phyloP scores from a whole-genome alignment of 208 protist genomes.

The Leishmania aethiopica region DNA sequence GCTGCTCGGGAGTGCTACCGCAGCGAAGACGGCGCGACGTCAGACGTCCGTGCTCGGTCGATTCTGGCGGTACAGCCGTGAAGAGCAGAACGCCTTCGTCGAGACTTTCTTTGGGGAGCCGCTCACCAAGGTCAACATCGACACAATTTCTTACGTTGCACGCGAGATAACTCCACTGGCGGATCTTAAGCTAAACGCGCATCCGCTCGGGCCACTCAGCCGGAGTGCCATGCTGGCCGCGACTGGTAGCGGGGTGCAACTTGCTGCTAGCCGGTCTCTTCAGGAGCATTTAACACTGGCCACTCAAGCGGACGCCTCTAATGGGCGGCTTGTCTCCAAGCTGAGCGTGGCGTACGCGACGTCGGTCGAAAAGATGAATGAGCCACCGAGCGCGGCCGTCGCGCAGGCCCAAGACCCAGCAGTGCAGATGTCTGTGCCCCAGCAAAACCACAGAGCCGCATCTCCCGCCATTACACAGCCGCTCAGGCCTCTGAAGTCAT shows the following conservation, averaged over 20 bases:
- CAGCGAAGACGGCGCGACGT: neutral
- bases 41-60: slow-evolving; percentile 12
- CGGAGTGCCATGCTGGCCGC: neutral
- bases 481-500: neutral
- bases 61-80: slow-evolving; percentile 5
- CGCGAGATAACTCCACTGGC: too few species aligned
- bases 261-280: neutral
- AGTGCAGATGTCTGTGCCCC: neutral
- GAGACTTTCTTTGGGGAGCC: slow-evolving; percentile 4
- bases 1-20: neutral
- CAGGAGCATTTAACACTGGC: neutral
- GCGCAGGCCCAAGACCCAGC: neutral
- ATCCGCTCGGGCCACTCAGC: neutral
- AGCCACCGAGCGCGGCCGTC: neutral
- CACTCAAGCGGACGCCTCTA: neutral
- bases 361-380: neutral
- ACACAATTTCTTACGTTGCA: neutral
- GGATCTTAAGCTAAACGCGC: neutral
- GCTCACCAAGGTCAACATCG: slow-evolving; percentile 9
- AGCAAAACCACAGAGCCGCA: neutral
- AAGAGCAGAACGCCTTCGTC: slow-evolving; percentile 9
- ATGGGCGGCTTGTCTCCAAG: slow-evolving; percentile 4
- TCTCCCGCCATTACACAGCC: neutral
- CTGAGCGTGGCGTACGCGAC: slow-evolving; percentile 9
- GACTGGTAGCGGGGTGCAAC: neutral